Evolutionary conservation across 2,329 filamentous ascomycete species (phyloP), one percentile per base, ranked within the genome.

Genomic region (Curvularia hawaiiensis): DNA sequence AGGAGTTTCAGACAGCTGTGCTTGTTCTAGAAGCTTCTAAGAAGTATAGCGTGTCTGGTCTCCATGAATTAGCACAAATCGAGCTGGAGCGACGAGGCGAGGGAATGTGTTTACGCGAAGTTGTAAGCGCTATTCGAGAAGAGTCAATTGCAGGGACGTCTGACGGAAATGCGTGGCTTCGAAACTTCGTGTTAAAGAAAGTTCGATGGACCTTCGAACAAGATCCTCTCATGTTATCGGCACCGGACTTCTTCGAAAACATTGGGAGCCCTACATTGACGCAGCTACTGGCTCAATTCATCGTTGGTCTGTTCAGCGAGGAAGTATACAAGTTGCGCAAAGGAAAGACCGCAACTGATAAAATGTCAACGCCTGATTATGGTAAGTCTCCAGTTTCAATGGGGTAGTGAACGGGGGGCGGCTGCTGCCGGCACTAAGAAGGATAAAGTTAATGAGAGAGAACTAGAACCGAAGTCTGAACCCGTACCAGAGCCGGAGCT

Each of bases 381-480:
- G n/a, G n/a, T n/a, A n/a, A n/a, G n/a, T n/a, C n/a, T n/a, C n/a
- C n/a, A n/a, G n/a, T n/a, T n/a, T n/a, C n/a, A n/a, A n/a, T n/a
- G n/a, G n/a, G n/a, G n/a, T n/a, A n/a, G n/a, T n/a, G n/a, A n/a
- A n/a, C n/a, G n/a, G n/a, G n/a, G n/a, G n/a, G n/a, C n/a, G n/a
- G n/a, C n/a, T n/a, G n/a, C n/a, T n/a, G n/a, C n/a, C n/a, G n/a
- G n/a, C n/a, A n/a, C n/a, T n/a, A n/a, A n/a, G n/a, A n/a, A n/a
- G n/a, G n/a, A n/a, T n/a, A n/a, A n/a, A n/a, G n/a, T n/a, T n/a
- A n/a, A n/a, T n/a, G n/a, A n/a, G n/a, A n/a, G n/a, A n/a, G 40
- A 43, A 20, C 40, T 20, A 38, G 45, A 43, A 33, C 26, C 28
- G 16, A 68, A 70, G 40, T 67, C 67, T 12, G 69, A 68, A 54